A percentile compares a stretch with the other conserved stretches of the same genome.
These are phyloP conservation scores for Brassica juncea DNA, from an alignment of 345 rosid genomes.

Conservation along the genomic window DNA sequence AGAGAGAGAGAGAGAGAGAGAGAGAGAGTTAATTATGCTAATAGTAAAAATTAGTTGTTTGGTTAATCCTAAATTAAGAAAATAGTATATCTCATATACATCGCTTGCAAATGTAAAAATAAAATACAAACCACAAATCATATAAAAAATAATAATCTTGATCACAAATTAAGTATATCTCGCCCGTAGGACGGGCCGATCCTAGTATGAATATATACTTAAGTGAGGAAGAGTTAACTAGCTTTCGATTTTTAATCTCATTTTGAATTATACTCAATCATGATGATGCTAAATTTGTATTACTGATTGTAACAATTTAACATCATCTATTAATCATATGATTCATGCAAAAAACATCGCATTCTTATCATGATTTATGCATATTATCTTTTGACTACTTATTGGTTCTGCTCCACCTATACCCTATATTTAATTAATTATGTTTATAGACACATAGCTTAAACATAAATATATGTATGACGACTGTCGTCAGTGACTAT, in stretches of 20 bases:
- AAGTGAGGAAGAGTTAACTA: not conserved
- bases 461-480: not conserved
- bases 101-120: too few species aligned
- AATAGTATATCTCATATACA: too few species aligned
- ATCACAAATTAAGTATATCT: too few species aligned
- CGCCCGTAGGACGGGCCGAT: too few species aligned
- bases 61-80: too few species aligned
- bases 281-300: not conserved
- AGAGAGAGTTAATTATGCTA: too few species aligned
- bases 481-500: not conserved
- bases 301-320: not conserved
- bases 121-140: too few species aligned
- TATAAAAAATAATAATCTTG: too few species aligned
- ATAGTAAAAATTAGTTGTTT: too few species aligned
- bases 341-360: constrained; percentile 25
- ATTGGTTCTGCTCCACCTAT: constrained; percentile 30
- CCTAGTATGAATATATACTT: not conserved
- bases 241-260: not conserved
- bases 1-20: too few species aligned
- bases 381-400: constrained; percentile 14
- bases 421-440: constrained; percentile 5
- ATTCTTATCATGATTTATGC: constrained; percentile 12
- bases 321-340: not conserved
- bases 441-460: not conserved
- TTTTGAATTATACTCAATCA: not conserved